Conservation (phyloP, 192 early-diverging fungal species). For the Pilobolus umbonatus region DNA sequence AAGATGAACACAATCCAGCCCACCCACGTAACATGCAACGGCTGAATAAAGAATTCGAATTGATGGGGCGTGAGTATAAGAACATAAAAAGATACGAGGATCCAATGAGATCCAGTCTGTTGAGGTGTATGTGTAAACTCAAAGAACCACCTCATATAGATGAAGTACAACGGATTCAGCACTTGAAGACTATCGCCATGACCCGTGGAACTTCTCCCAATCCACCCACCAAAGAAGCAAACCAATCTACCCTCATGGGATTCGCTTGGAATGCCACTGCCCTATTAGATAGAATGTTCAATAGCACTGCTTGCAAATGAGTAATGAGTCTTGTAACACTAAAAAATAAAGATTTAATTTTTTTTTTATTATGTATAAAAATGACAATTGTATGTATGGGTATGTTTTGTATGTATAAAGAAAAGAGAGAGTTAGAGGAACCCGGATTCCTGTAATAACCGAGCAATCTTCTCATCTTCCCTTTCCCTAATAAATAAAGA, state of each 20-base stretch:
- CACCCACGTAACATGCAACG: conserved; percentile 39
- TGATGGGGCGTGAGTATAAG: conserved; percentile 35
- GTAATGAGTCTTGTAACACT: background rate
- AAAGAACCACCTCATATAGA: background rate
- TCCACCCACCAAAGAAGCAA: background rate
- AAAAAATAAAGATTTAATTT: background rate
- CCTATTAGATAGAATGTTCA: conserved; percentile 17
- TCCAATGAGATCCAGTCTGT: conserved; percentile 40
- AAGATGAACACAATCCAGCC: conserved; percentile 37
- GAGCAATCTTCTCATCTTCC: conserved; percentile 75
- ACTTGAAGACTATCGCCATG: background rate
- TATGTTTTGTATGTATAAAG: background rate
- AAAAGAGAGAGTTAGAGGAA: conserved; percentile 72
- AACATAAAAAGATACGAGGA: conserved; percentile 31
- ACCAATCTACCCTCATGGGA: background rate
- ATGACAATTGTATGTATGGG: background rate
- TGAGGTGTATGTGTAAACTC: conserved; percentile 9
- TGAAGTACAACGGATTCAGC: no score
- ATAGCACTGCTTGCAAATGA: background rate
- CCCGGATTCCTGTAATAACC: conserved; percentile 70
- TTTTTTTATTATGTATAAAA: background rate
- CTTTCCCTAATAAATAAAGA: conserved; percentile 46
- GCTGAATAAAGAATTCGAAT: conserved; percentile 35
- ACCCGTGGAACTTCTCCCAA: background rate
- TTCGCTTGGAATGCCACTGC: conserved; percentile 10